These are phyloP conservation scores for Rhododendron molle DNA, from an alignment of 148 eudicot genomes.

Conservation along the genomic window DNA sequence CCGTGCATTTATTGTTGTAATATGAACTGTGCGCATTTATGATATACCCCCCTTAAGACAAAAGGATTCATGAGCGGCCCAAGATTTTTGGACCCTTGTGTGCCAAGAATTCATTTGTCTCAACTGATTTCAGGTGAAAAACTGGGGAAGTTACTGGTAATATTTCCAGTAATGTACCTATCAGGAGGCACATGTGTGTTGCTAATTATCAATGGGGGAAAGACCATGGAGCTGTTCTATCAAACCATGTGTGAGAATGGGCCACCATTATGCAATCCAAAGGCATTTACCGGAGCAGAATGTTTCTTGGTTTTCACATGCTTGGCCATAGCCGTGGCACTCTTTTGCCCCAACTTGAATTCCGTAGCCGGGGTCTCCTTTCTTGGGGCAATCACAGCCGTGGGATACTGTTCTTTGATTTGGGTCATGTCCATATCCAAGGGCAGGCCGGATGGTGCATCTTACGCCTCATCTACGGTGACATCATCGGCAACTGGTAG, in stretches of 20 bases:
- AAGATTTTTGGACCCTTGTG: not conserved
- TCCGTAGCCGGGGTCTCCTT: slow-evolving; percentile 45
- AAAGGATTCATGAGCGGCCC: not conserved
- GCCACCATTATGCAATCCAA: slow-evolving; percentile 12
- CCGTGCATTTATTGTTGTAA: not conserved
- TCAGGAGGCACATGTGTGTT: slow-evolving; percentile 62
- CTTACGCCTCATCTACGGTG: not conserved
- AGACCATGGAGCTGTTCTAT: slow-evolving; percentile 35
- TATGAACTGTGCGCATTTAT: too few species aligned
- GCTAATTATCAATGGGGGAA: slow-evolving; percentile 43
- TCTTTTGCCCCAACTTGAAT: slow-evolving; percentile 51
- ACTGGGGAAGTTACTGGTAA: slow-evolving; percentile 45
- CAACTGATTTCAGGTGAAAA: slow-evolving; percentile 35
- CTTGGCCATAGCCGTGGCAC: slow-evolving; percentile 38
- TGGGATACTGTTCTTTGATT: slow-evolving; percentile 34
- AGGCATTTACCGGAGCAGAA: slow-evolving; percentile 26
- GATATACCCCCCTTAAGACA: not conserved
- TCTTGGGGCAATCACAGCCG: slow-evolving; percentile 40
- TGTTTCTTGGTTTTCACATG: slow-evolving; percentile 52
- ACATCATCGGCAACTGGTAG: not conserved
- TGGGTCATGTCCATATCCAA: slow-evolving; percentile 34
- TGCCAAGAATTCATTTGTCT: not conserved
- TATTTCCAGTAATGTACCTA: slow-evolving; percentile 60
- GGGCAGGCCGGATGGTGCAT: slow-evolving; percentile 10
- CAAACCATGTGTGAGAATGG: slow-evolving; percentile 26